A percentile compares a stretch with the other conserved stretches of the same genome.
Evolutionary conservation across 805 yeast species (phyloP).

Genomic region (Yarrowia bubula): DNA sequence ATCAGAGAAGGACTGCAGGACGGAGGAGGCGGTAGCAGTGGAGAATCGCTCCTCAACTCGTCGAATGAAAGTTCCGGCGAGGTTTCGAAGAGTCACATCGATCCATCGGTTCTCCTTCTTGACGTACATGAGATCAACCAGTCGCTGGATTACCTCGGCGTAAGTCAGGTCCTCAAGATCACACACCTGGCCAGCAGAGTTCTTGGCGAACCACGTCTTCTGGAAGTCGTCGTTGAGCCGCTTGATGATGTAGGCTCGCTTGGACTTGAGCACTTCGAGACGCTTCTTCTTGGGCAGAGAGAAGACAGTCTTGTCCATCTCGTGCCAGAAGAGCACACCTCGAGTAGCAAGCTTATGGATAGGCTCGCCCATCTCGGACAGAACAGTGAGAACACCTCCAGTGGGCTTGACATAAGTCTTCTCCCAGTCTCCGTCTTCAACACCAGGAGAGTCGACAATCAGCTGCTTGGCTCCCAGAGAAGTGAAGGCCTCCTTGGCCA

Average conservation of each 20-base stretch:
- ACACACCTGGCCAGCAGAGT: slow-evolving; percentile 68
- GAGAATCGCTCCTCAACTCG: slow-evolving; percentile 97
- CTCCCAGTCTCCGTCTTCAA: slow-evolving; percentile 87
- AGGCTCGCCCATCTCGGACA: slow-evolving; percentile 99
- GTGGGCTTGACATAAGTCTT: slow-evolving; percentile 89
- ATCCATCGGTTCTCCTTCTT: slow-evolving; percentile 81
- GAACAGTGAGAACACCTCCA: slow-evolving; percentile 95
- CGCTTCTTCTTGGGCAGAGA: slow-evolving; percentile 82
- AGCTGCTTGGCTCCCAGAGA: slow-evolving; percentile 91
- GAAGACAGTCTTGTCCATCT: slow-evolving; percentile 91
- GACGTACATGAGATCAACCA: slow-evolving; percentile 85
- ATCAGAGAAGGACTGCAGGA: slow-evolving; percentile 69
- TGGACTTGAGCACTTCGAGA: slow-evolving; percentile 72
- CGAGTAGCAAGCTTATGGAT: slow-evolving; percentile 98
- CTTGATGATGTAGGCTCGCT: slow-evolving; percentile 80
- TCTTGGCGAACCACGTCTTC: slow-evolving; percentile 95
- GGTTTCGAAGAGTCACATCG: slow-evolving; percentile 79
- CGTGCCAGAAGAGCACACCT: slow-evolving; percentile 97
- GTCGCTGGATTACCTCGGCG: slow-evolving; percentile 81
- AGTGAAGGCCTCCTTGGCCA: slow-evolving; percentile 93
- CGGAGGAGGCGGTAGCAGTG: slow-evolving; percentile 49
- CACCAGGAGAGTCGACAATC: slow-evolving; percentile 89
- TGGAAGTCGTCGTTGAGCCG: slow-evolving; percentile 92
- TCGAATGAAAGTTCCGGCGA: slow-evolving; percentile 80
- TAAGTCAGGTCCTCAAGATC: slow-evolving; percentile 96